These are phyloP conservation scores for Cucurbita pepo DNA, from an alignment of 306 rosid species.

Conservation along the genomic window DNA sequence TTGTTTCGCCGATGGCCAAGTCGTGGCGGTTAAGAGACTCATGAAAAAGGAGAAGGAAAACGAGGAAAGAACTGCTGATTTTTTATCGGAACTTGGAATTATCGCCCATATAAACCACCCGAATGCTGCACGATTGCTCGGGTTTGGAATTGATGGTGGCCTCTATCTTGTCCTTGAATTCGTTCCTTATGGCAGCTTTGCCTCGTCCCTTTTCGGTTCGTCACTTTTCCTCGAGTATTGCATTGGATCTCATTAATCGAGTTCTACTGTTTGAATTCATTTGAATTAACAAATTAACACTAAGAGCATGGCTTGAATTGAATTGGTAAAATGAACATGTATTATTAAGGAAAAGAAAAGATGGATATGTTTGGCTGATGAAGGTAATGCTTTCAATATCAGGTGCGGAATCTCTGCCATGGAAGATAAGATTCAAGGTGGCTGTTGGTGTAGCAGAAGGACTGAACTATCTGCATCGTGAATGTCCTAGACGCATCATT, in stretches of 20 bases:
- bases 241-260: background rate
- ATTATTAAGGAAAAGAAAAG: background rate
- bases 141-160: conserved; percentile 67
- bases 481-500: conserved; percentile 76
- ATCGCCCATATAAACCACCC: conserved; percentile 80
- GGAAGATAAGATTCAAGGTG: conserved; percentile 67
- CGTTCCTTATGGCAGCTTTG: conserved; percentile 69
- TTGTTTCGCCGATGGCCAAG: conserved; percentile 37
- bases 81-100: conserved; percentile 78
- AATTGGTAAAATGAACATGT: background rate
- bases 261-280: background rate
- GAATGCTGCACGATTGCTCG: conserved; percentile 61
- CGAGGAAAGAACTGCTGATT: conserved; percentile 61
- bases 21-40: conserved; percentile 73
- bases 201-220: conserved; percentile 62
- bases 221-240: background rate
- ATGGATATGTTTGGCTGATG: background rate
- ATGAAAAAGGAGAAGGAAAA: conserved; percentile 45
- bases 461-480: conserved; percentile 60
- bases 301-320: background rate
- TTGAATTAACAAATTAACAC: background rate
- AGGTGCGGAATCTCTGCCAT: conserved; percentile 52
- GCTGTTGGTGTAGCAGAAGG: conserved; percentile 83
- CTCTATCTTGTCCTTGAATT: conserved; percentile 68
- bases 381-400: background rate